Percentiles rank a stretch among this genome's conserved stretches.
Conservation (phyloP, 495 filamentous ascomycete species). For the Xylaria bambusicola region DNA sequence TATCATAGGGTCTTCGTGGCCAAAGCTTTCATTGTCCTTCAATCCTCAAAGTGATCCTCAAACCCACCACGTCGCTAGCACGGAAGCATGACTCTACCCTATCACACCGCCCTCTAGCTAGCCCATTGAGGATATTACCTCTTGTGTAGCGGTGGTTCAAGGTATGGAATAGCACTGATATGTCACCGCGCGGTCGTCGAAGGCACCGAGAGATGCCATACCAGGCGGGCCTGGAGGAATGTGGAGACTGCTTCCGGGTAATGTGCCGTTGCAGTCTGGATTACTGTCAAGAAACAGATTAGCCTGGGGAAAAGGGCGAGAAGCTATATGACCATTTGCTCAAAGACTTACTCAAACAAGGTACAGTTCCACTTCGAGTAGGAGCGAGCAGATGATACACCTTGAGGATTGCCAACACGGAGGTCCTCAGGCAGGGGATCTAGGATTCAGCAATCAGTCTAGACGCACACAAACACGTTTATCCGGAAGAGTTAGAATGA, state of each 20-base stretch:
- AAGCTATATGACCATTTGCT: not conserved
- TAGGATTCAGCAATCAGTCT: not conserved
- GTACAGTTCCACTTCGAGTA: constrained; percentile 26
- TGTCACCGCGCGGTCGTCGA: constrained; percentile 21
- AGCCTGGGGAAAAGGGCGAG: not conserved
- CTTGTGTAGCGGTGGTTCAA: not conserved
- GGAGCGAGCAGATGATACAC: constrained; percentile 23
- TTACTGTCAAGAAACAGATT: constrained; percentile 3
- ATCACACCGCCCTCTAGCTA: too few species aligned
- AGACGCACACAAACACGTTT: too few species aligned
- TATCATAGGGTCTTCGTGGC: too few species aligned
- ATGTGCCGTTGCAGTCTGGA: constrained; percentile 15
- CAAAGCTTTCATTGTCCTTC: too few species aligned
- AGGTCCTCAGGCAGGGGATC: constrained; percentile 24
- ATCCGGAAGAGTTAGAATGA: too few species aligned
- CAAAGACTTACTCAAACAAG: constrained; percentile 22
- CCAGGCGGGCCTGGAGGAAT: constrained; percentile 19
- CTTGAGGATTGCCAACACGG: constrained; percentile 22
- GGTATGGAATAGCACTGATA: constrained; percentile 20
- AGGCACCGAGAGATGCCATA: constrained; percentile 7
- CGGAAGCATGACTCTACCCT: not conserved
- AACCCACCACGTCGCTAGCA: too few species aligned
- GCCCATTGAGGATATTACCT: too few species aligned
- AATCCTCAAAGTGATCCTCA: too few species aligned
- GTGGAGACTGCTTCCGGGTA: constrained; percentile 16